A percentile compares a stretch with the other conserved stretches of the same genome.
Evolutionary conservation across 164 flowering plant genomes (phyloP).

Genomic region (Tetrastigma voinierianum): DNA sequence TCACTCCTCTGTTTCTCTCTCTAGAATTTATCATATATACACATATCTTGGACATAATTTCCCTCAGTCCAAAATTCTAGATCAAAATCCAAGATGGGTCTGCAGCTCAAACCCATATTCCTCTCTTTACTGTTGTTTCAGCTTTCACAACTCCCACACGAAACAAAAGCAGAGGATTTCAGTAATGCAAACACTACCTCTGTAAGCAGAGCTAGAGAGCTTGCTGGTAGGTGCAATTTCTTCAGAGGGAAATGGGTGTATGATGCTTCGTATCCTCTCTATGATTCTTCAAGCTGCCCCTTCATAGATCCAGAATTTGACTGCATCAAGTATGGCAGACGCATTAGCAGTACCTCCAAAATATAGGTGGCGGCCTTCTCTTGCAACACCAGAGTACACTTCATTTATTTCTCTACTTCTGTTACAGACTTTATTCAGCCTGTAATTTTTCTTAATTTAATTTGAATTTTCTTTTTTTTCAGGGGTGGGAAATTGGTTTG

Average conservation of each 20-base stretch:
- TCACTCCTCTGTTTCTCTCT: constrained; percentile 12
- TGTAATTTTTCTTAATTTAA: background rate
- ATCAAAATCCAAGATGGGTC: constrained; percentile 28
- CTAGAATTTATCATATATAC: constrained; percentile 5
- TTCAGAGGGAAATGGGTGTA: constrained; percentile 77
- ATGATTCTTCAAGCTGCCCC: constrained; percentile 61
- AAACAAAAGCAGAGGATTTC: constrained; percentile 10
- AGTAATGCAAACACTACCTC: constrained; percentile 4
- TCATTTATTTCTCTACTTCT: background rate
- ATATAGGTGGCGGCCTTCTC: constrained; percentile 79
- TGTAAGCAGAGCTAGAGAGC: constrained; percentile 18
- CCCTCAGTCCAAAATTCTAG: constrained; percentile 2
- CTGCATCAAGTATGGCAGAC: constrained; percentile 75
- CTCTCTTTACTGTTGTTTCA: constrained; percentile 15
- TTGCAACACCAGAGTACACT: constrained; percentile 65
- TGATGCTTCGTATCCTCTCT: constrained; percentile 72
- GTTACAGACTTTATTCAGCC: background rate
- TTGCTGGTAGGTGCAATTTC: constrained; percentile 45
- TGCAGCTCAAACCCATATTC: constrained; percentile 1
- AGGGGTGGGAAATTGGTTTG: background rate
- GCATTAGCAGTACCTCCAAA: constrained; percentile 67
- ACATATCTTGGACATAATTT: constrained; percentile 7
- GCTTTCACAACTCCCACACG: background rate
- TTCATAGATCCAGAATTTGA: constrained; percentile 77
- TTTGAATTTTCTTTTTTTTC: background rate